phyloP scores from a whole-genome alignment of 106 monocot genomes.

The Dioscorea dumetorum region DNA sequence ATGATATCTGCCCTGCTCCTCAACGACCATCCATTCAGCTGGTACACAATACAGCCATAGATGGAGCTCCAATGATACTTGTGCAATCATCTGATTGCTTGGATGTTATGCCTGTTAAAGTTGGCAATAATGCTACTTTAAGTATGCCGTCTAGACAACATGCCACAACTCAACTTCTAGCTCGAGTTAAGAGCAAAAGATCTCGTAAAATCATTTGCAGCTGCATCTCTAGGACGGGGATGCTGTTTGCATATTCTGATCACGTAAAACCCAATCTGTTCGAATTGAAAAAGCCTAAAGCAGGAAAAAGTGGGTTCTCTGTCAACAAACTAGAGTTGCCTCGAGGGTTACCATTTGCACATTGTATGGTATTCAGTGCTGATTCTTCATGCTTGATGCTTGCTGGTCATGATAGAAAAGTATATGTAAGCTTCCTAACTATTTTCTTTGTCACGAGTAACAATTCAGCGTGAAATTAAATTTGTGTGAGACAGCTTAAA shows the following conservation, averaged over 20 bases:
- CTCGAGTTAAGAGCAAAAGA: conserved; percentile 67
- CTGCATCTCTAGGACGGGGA: conserved; percentile 51
- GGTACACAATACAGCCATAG: conserved; percentile 22
- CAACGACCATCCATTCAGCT: conserved; percentile 63
- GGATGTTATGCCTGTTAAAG: conserved; percentile 48
- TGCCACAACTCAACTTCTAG: conserved; percentile 34
- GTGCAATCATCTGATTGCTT: conserved; percentile 46
- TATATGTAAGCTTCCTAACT: conserved; percentile 59
- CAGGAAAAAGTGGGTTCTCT: conserved; percentile 28
- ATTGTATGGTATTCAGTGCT: conserved; percentile 67
- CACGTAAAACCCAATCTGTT: conserved; percentile 52
- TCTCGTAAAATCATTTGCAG: conserved; percentile 71
- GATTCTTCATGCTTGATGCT: conserved; percentile 67
- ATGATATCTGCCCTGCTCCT: conserved; percentile 93
- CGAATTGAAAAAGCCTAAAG: conserved; percentile 50
- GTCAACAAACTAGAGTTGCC: conserved; percentile 64
- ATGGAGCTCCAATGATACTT: conserved; percentile 53
- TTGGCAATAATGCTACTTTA: conserved; percentile 8
- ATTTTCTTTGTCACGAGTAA: too few relatives aligned
- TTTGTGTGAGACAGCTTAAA: too few relatives aligned
- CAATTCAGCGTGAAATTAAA: too few relatives aligned
- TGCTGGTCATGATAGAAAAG: conserved; percentile 75
- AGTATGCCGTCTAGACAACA: conserved; percentile 21
- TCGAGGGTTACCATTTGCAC: conserved; percentile 56
- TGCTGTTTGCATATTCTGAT: conserved; percentile 73